A percentile compares a stretch with the other conserved stretches of the same genome.
Evolutionary conservation across 176 grass and related monocot species (phyloP).

Genomic region (Aegilops longissima): DNA sequence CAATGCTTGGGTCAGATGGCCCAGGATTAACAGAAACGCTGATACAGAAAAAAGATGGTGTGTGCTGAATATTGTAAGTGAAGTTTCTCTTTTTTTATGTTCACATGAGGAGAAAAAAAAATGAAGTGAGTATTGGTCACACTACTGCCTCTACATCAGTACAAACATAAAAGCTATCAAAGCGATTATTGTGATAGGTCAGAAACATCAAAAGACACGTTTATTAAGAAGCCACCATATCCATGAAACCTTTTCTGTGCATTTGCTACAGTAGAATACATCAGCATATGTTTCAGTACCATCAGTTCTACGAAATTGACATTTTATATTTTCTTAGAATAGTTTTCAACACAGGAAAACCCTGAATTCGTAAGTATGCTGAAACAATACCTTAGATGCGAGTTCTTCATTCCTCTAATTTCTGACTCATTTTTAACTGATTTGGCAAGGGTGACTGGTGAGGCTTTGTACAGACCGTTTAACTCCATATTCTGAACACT

Average conservation of each 20-base stretch:
- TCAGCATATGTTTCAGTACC: neutral
- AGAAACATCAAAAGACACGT: neutral
- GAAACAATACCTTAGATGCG: conserved; percentile 79
- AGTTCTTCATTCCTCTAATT: conserved; percentile 81
- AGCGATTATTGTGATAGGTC: neutral
- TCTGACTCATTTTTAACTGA: conserved; percentile 90
- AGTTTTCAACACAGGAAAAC: conserved; percentile 5
- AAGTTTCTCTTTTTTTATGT: neutral
- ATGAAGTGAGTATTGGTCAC: neutral
- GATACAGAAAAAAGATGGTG: neutral
- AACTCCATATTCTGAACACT: conserved; percentile 33
- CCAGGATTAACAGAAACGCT: conserved; percentile 6
- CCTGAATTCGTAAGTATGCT: neutral
- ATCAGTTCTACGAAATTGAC: conserved; percentile 2
- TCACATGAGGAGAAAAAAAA: neutral
- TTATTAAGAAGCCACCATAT: neutral
- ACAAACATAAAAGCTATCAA: neutral
- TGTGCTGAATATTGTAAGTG: neutral
- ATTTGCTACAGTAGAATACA: neutral
- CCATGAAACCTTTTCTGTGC: neutral
- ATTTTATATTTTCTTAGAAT: neutral
- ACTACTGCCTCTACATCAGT: neutral
- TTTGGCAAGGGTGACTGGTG: conserved; percentile 76
- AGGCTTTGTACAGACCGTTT: conserved; percentile 63
- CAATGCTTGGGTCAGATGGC: conserved; percentile 7